Base-by-base conservation (phyloP, 2,329 filamentous ascomycete species). In the Nothomitra cinnamomea region DNA sequence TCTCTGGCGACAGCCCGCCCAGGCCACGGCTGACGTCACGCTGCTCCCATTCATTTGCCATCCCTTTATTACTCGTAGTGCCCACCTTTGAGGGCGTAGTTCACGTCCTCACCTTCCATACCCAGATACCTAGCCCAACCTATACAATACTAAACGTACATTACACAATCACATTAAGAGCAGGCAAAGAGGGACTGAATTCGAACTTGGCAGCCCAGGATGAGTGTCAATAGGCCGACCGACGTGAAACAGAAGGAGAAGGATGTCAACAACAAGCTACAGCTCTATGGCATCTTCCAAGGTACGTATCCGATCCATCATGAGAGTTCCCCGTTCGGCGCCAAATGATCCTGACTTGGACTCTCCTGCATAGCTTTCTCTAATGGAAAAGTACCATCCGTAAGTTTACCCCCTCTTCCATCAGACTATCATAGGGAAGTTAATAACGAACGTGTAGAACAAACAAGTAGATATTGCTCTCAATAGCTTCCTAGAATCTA, bases 391-490 rank as follows among this genome's bases (percentile, higher is more conserved):
- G 82, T 89, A 47, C 90, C 90, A 58, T 94, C 89, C 62, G 80
- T 89, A 78, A 65, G 81, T 72, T 25, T 2, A 19, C 3, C 8
- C 22, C 17, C 8, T 17, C 17, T 24, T 36, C 13, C n/a, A 3
- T 2, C n/a, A 38, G 19, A 24, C 1, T 10, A 19, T 7, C 45
- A 19, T 19, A 32, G 5, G 10, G 28, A 5, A 50, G 3, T 38
- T 43, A n/a, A 36, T 32, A 47, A 3, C 17, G 2, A 3, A n/a
- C 6, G 21, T n/a, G 56, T 62, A 87, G 83, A 95, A 95, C 69
- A 86, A 90, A 62, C 89, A 95, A 72, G 94, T 95, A 66, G 92
- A 96, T 71, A 76, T 95, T 50, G 89, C 92, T 25, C 70, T 98
- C 65, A 96, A 94, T 76, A 92, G 85, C 65, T 84, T 87, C 61